Percentiles rank a stretch among this genome's conserved stretches.
Evolutionary conservation across 129 eudicot species (phyloP).

Genomic region (Flaveria trinervia): DNA sequence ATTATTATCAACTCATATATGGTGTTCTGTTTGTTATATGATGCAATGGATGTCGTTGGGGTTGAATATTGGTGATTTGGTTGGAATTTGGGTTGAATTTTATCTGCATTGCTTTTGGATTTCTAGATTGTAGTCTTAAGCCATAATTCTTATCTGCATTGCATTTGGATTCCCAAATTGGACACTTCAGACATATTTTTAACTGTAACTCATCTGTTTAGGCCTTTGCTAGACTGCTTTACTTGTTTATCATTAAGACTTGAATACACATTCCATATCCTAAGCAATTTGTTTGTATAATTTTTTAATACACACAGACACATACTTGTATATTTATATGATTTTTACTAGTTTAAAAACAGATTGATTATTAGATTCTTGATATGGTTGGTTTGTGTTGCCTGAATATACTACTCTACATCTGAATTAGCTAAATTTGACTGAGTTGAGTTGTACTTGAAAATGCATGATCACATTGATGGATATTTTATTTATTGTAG

Average conservation of each 20-base stretch:
- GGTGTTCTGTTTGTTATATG: conserved; percentile 9
- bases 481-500: background rate
- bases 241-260: background rate
- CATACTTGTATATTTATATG: too few species aligned
- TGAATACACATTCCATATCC: too few species aligned
- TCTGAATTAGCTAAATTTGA: background rate
- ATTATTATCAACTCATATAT: conserved; percentile 8
- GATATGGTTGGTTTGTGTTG: background rate
- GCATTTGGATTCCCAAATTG: background rate
- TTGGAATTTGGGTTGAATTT: background rate
- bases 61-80: background rate
- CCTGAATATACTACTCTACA: background rate
- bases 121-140: background rate
- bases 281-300: background rate
- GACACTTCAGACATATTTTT: too few species aligned
- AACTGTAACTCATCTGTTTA: background rate
- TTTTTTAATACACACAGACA: background rate
- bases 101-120: background rate
- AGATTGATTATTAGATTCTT: background rate
- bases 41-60: background rate
- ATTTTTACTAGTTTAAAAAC: background rate
- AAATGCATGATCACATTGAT: background rate
- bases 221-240: too few species aligned
- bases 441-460: background rate
- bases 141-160: background rate